These are phyloP conservation scores for Penicillium cosmopolitanum DNA, from an alignment of 495 filamentous ascomycete species.

Conservation along the genomic window DNA sequence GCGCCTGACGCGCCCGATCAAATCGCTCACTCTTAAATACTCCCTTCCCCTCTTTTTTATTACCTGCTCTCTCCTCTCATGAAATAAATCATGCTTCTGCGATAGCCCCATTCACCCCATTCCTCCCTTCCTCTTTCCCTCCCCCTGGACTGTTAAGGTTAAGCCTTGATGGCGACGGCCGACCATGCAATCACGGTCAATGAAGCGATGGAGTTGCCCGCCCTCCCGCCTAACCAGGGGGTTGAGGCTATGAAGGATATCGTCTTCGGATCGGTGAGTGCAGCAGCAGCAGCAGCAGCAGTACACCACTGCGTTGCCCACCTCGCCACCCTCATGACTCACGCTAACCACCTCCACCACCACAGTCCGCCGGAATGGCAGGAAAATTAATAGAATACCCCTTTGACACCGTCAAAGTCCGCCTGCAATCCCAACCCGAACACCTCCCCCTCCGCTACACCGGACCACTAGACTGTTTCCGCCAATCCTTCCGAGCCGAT, in stretches of 20 bases:
- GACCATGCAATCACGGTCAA: conserved; percentile 47
- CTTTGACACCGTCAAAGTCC: conserved; percentile 96
- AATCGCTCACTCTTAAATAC: conserved; percentile 27
- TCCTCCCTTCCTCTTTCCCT: conserved; percentile 30
- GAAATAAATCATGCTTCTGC: conserved; percentile 33
- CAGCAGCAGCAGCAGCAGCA: no score
- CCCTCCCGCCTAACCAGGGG: conserved; percentile 54
- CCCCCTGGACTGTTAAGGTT: conserved; percentile 25
- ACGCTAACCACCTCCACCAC: neutral
- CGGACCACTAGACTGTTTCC: conserved; percentile 92
- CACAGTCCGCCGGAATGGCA: conserved; percentile 78
- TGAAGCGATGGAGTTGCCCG: conserved; percentile 45
- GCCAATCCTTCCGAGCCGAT: conserved; percentile 75
- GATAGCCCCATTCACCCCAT: conserved; percentile 29
- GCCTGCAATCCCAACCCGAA: conserved; percentile 73
- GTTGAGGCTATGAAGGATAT: conserved; percentile 80
- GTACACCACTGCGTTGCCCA: no score
- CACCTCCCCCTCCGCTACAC: conserved; percentile 79
- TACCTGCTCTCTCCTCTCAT: neutral
- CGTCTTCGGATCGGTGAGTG: conserved; percentile 78
- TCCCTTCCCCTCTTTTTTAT: conserved; percentile 5
- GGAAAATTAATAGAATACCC: conserved; percentile 98
- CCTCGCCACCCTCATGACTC: conserved; percentile 4
- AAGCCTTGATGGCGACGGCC: conserved; percentile 46
- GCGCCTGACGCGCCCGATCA: conserved; percentile 12